Evolutionary conservation across 805 yeast species (phyloP).

Genomic region (Starmerella sirachaensis): DNA sequence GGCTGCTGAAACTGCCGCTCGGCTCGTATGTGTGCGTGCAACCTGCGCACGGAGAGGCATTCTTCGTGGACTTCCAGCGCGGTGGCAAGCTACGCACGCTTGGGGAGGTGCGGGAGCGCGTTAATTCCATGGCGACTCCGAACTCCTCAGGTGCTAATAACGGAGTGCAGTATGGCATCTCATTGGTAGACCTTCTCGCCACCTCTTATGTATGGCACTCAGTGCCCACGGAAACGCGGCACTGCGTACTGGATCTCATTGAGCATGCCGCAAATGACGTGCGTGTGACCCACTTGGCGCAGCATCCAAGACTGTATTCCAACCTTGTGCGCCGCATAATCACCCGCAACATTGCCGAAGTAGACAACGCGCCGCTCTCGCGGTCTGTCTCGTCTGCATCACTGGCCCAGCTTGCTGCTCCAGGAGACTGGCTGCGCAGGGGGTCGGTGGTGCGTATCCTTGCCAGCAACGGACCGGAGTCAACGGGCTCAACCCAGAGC

Average conservation of each 20-base stretch:
- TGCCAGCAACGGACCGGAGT: background rate
- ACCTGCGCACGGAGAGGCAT: slow-evolving; percentile 5
- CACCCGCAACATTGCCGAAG: slow-evolving; percentile 14
- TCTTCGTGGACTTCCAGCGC: slow-evolving; percentile 22
- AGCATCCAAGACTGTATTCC: slow-evolving; percentile 13
- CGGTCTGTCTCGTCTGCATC: slow-evolving; percentile 15
- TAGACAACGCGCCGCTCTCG: slow-evolving; percentile 17
- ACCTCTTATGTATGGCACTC: slow-evolving; percentile 21
- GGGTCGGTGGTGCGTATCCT: slow-evolving; percentile 11
- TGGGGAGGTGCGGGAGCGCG: slow-evolving; percentile 19
- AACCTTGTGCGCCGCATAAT: slow-evolving; percentile 17
- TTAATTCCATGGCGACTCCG: slow-evolving; percentile 7
- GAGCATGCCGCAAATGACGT: slow-evolving; percentile 20
- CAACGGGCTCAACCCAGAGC: background rate
- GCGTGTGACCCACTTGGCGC: slow-evolving; percentile 6
- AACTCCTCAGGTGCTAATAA: too few species aligned
- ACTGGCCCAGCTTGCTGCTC: slow-evolving; percentile 5
- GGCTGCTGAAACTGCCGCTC: slow-evolving; percentile 15
- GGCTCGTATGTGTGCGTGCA: slow-evolving; percentile 17
- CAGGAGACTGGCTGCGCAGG: slow-evolving; percentile 11
- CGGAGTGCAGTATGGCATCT: slow-evolving; percentile 17
- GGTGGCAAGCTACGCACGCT: slow-evolving; percentile 16
- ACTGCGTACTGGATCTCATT: slow-evolving; percentile 17
- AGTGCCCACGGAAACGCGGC: slow-evolving; percentile 16
- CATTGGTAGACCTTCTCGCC: slow-evolving; percentile 17